Conservation (phyloP, 257 asterid genomes). For the Solanum infundibuliforme region DNA sequence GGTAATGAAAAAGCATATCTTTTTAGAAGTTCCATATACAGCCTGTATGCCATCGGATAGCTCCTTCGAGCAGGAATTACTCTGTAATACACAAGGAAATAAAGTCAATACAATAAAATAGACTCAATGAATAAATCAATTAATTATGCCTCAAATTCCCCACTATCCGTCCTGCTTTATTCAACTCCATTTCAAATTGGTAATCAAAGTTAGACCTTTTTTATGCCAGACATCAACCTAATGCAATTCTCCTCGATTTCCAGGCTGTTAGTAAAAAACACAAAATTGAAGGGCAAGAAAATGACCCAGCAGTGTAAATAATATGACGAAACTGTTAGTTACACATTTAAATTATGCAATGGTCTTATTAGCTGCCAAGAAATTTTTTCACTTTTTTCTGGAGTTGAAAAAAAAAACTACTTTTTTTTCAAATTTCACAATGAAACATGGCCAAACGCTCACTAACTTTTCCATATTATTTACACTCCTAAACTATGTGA, state of each 20-base stretch:
- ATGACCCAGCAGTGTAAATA: neutral
- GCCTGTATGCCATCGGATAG: slow-evolving; percentile 73
- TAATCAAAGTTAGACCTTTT: neutral
- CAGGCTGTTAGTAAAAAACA: neutral
- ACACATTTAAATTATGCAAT: neutral
- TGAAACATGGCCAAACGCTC: neutral
- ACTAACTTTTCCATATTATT: neutral
- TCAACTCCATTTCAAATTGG: neutral
- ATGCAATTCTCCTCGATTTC: neutral
- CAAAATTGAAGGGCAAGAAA: neutral
- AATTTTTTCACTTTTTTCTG: neutral
- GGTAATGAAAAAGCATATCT: slow-evolving; percentile 76
- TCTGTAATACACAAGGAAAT: slow-evolving; percentile 24
- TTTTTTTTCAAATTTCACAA: neutral
- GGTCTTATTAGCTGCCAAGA: neutral
- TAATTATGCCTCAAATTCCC: neutral
- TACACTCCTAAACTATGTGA: neutral
- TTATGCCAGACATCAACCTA: neutral
- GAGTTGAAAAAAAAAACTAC: neutral
- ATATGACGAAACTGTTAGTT: neutral
- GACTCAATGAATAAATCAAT: neutral
- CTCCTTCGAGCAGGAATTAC: slow-evolving; percentile 61
- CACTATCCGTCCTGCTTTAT: neutral
- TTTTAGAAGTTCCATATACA: slow-evolving; percentile 80
- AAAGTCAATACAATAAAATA: neutral